Evolutionary conservation across 2,329 filamentous ascomycete species (phyloP), one percentile per base, ranked within the genome.

Genomic region (Orbilia ellipsospora): DNA sequence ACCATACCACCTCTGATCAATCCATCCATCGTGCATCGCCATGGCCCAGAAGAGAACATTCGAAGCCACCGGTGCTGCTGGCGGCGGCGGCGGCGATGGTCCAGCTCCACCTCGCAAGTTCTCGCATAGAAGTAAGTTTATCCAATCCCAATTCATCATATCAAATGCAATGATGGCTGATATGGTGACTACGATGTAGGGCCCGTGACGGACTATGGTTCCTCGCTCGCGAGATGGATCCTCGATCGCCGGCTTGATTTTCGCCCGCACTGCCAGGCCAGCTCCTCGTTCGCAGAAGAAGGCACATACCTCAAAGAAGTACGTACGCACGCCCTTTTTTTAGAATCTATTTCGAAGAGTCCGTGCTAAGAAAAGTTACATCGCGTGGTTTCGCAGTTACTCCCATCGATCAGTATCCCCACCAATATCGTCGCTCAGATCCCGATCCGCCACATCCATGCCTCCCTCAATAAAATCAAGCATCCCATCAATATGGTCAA

Each of bases 401-500:
- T 96, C 23, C 94, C 94, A 1, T 94, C 95, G 18, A 75, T 0
- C 86, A 92, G 42, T 87, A 92, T 81, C 85, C 89, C 62, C 87
- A 89, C 78, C 90, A 88, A 77, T 89, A 94, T 18, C 93, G 90
- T 72, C 93, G 97, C 82, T 91, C 92, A 75, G 0, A 91, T 99
- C 54, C 94, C 95, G 12, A 92, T 92, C n/a, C 94, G 95, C 80
- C 94, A 97, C 81, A 87, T 99, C 48, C 95, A 99, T 82, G 96
- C 95, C n/a, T 98, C 95, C 0, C 88, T 98, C 5, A 98, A 98
- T 84, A 99, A 99, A 81, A 94, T 96, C 80, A 96, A 97, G 81
- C 95, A 98, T 79, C 95, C 95, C 1, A 92, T 99, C 81, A 98
- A 97, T 78, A 92, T 98, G 7, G 94, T 99, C 48, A 80, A 80